Conservation (phyloP, 75 land plant genomes). For the Selaginella moellendorffii region DNA sequence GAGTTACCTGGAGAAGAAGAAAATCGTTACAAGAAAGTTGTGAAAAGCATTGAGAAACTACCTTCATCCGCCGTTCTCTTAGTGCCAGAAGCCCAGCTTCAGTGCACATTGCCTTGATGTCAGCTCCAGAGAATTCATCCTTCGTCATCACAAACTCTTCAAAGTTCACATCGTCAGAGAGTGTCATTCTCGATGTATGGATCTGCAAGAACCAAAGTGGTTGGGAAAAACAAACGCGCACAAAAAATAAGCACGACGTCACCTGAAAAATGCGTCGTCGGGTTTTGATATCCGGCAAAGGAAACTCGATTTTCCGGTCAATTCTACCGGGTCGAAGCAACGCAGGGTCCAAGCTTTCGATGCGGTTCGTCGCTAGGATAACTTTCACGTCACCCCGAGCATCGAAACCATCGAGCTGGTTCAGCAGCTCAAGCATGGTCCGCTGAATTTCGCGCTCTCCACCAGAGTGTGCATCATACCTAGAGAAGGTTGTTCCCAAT, state of each 20-base stretch:
- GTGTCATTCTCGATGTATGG: slow-evolving; percentile 80
- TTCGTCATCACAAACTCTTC: slow-evolving; percentile 94
- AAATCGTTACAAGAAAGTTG: background rate
- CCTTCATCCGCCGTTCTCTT: slow-evolving; percentile 90
- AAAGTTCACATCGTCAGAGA: slow-evolving; percentile 79
- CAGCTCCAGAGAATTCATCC: slow-evolving; percentile 88
- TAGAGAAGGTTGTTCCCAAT: slow-evolving; percentile 12
- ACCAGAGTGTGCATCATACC: slow-evolving; percentile 88
- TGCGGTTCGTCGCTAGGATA: slow-evolving; percentile 73
- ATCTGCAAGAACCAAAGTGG: slow-evolving; percentile 27
- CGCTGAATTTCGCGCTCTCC: slow-evolving; percentile 87
- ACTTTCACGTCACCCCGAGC: slow-evolving; percentile 86
- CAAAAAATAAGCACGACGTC: background rate
- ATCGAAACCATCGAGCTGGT: slow-evolving; percentile 87
- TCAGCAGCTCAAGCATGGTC: slow-evolving; percentile 75
- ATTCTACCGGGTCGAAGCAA: slow-evolving; percentile 81
- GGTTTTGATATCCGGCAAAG: slow-evolving; percentile 72
- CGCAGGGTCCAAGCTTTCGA: slow-evolving; percentile 91
- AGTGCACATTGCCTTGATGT: slow-evolving; percentile 83
- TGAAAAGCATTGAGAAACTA: slow-evolving; percentile 10
- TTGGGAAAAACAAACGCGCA: background rate
- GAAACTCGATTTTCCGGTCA: slow-evolving; percentile 84
- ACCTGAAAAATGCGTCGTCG: slow-evolving; percentile 82
- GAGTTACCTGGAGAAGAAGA: slow-evolving; percentile 48
- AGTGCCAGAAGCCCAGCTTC: slow-evolving; percentile 82